These are phyloP conservation scores for Trichomonascus vanleenenianus DNA, from an alignment of 805 yeast species.

Conservation along the genomic window DNA sequence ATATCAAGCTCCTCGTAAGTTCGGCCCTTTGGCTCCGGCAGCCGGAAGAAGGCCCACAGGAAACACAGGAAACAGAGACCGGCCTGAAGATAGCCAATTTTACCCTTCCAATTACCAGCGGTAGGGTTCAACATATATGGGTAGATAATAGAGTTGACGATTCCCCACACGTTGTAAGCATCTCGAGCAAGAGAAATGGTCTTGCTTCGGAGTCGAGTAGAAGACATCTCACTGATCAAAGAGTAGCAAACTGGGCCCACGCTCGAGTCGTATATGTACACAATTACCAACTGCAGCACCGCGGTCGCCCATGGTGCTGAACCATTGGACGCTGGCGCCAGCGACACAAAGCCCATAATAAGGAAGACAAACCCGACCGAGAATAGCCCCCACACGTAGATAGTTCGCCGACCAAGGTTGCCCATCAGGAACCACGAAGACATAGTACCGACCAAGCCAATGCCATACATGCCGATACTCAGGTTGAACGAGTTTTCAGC, in stretches of 20 bases:
- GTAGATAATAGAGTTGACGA: slow-evolving; percentile 26
- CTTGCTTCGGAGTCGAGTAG: slow-evolving; percentile 35
- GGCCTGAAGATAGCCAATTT: slow-evolving; percentile 41
- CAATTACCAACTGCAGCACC: slow-evolving; percentile 36
- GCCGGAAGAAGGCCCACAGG: slow-evolving; percentile 39
- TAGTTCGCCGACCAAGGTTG: slow-evolving; percentile 8
- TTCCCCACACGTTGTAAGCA: slow-evolving; percentile 17
- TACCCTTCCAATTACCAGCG: slow-evolving; percentile 39
- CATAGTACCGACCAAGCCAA: slow-evolving; percentile 39
- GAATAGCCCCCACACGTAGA: slow-evolving; percentile 14
- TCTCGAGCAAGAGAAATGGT: slow-evolving; percentile 35
- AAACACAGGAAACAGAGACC: slow-evolving; percentile 29
- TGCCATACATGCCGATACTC: slow-evolving; percentile 37
- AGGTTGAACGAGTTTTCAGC: slow-evolving; percentile 35
- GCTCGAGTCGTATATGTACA: slow-evolving; percentile 37
- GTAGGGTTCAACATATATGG: slow-evolving; percentile 43
- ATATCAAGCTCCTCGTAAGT: slow-evolving; percentile 51
- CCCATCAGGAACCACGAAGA: slow-evolving; percentile 10
- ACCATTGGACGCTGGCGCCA: slow-evolving; percentile 10
- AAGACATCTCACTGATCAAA: slow-evolving; percentile 36
- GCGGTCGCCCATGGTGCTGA: slow-evolving; percentile 27
- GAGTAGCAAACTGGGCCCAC: slow-evolving; percentile 37
- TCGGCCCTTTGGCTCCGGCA: slow-evolving; percentile 50
- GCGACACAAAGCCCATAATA: slow-evolving; percentile 13
- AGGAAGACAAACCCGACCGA: slow-evolving; percentile 5